These are phyloP conservation scores for Spiraea crenata DNA, from an alignment of 331 rosid species.

Conservation along the genomic window DNA sequence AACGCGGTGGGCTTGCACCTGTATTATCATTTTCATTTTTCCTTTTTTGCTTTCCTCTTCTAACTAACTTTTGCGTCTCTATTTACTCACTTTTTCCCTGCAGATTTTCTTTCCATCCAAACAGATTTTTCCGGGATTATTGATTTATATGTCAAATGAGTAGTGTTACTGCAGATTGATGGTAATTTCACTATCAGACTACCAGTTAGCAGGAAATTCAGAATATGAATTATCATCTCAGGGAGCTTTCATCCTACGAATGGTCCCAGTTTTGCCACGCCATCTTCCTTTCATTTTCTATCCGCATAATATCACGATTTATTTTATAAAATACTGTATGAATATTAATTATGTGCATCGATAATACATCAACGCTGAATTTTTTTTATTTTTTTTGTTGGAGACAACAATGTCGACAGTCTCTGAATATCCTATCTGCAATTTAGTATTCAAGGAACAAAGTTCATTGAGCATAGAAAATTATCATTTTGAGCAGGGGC, in stretches of 20 bases:
- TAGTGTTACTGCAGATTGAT: too few species aligned
- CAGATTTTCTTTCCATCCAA: conserved; percentile 10
- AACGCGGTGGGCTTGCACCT: neutral
- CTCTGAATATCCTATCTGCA: too few species aligned
- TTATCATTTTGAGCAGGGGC: too few species aligned
- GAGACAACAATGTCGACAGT: too few species aligned
- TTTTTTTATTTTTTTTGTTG: too few species aligned
- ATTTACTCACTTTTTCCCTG: neutral
- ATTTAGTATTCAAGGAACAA: too few species aligned
- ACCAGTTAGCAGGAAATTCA: neutral
- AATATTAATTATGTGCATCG: too few species aligned
- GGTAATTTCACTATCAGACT: too few species aligned
- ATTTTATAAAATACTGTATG: neutral
- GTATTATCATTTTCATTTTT: neutral
- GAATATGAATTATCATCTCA: neutral
- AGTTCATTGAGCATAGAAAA: too few species aligned
- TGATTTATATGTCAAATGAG: neutral
- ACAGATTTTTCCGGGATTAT: neutral
- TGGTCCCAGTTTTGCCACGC: conserved; percentile 16
- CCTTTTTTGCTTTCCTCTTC: neutral
- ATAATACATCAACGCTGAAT: too few species aligned
- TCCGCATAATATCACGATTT: neutral
- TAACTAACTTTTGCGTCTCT: neutral
- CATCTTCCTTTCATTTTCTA: neutral
- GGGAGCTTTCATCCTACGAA: neutral